Conservation (phyloP, 2,329 filamentous ascomycete genomes). For the Chaetomium strumarium region DNA sequence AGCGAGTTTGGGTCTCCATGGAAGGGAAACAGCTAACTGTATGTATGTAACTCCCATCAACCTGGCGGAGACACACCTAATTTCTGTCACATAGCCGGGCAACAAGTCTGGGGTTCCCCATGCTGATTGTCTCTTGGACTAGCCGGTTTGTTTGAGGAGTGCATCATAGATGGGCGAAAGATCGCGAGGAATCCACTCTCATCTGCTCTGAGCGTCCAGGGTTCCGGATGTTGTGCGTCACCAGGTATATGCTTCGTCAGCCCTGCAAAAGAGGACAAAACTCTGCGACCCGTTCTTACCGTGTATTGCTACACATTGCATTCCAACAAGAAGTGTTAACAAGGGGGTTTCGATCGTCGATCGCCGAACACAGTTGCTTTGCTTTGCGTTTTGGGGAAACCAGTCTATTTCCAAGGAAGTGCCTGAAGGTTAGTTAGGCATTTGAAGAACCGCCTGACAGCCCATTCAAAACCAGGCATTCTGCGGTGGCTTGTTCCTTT, state of each 20-base stretch:
- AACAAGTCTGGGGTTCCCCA: too few relatives aligned
- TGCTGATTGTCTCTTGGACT: background rate
- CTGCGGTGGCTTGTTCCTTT: conserved; percentile 2
- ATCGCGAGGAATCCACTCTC: background rate
- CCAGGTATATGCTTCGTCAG: background rate
- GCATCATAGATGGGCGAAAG: background rate
- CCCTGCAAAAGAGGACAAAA: background rate
- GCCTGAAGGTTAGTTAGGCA: background rate
- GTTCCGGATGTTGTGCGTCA: conserved; percentile 2
- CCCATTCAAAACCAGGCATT: background rate
- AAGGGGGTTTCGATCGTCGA: background rate
- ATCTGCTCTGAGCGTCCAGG: background rate
- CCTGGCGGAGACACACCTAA: too few relatives aligned
- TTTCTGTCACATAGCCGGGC: too few relatives aligned
- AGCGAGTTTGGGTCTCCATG: too few relatives aligned
- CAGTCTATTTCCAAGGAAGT: background rate
- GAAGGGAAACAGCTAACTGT: too few relatives aligned
- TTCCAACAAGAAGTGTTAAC: background rate
- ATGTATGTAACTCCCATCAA: too few relatives aligned
- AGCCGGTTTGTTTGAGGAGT: background rate
- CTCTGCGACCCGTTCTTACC: conserved; percentile 3
- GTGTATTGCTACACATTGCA: background rate
- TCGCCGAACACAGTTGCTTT: background rate
- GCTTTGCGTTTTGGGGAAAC: background rate
- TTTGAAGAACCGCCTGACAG: background rate